Conservation (phyloP, 805 yeast genomes). For the Nakazawaea ernobii region DNA sequence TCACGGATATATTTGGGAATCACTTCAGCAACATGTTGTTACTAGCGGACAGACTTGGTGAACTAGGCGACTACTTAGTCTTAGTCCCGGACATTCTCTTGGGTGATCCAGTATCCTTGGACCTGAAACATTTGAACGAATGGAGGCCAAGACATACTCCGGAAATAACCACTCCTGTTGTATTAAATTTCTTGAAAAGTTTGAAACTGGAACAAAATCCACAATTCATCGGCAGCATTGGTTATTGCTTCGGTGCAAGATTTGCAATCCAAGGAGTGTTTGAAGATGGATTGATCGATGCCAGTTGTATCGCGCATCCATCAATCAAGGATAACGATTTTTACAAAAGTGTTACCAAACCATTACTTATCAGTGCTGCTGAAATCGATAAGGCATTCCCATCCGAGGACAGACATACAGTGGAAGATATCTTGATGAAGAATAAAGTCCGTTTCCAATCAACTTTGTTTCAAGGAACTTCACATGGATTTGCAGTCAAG, state of each 20-base stretch:
- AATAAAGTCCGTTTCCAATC: constrained; percentile 31
- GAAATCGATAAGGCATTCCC: constrained; percentile 65
- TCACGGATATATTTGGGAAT: constrained; percentile 31
- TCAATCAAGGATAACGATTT: constrained; percentile 67
- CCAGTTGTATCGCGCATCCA: constrained; percentile 81
- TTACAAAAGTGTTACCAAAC: constrained; percentile 40
- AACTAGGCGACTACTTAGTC: constrained; percentile 23
- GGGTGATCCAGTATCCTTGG: constrained; percentile 22
- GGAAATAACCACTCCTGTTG: constrained; percentile 40
- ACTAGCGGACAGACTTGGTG: constrained; percentile 32
- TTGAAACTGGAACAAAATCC: constrained; percentile 40
- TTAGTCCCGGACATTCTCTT: constrained; percentile 33
- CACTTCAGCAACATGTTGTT: constrained; percentile 21
- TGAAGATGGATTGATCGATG: constrained; percentile 31
- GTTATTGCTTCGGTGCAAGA: constrained; percentile 86
- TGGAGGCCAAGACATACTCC: constrained; percentile 13
- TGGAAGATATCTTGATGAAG: constrained; percentile 46
- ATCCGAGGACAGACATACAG: constrained; percentile 51
- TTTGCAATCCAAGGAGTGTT: constrained; percentile 49
- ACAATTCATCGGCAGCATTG: constrained; percentile 50
- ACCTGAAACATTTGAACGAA: not conserved
- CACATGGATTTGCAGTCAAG: constrained; percentile 23
- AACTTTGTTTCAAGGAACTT: constrained; percentile 23
- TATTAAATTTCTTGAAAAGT: constrained; percentile 38
- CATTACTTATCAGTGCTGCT: constrained; percentile 64